Conservation (phyloP, 805 yeast species). For the Saccharomyces eubayanus region DNA sequence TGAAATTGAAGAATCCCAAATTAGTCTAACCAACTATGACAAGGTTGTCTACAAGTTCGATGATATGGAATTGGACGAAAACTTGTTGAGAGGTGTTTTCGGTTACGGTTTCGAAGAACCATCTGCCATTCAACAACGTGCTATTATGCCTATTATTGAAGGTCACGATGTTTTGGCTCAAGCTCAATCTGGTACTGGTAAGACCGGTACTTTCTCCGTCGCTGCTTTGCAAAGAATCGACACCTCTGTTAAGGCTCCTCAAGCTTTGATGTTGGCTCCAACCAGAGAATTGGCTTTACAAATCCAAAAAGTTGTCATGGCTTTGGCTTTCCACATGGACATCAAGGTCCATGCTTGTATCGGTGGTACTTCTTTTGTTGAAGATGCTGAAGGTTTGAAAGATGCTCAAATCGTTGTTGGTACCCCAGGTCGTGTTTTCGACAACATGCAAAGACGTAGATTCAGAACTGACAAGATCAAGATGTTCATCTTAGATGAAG, state of each 20-base stretch:
- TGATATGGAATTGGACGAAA: slow-evolving; percentile 67
- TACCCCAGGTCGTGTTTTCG: slow-evolving; percentile 96
- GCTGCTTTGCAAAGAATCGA: slow-evolving; percentile 71
- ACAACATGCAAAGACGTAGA: slow-evolving; percentile 86
- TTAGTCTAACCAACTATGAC: slow-evolving; percentile 87
- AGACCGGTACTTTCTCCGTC: slow-evolving; percentile 95
- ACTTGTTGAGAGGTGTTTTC: slow-evolving; percentile 55
- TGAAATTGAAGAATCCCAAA: slow-evolving; percentile 73
- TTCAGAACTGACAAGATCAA: slow-evolving; percentile 76
- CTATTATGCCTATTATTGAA: slow-evolving; percentile 86
- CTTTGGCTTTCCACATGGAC: slow-evolving; percentile 85
- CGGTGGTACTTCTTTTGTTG: slow-evolving; percentile 89
- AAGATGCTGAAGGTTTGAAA: slow-evolving; percentile 77
- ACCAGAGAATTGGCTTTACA: slow-evolving; percentile 96
- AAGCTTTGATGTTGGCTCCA: slow-evolving; percentile 92
- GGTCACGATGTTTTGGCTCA: slow-evolving; percentile 96
- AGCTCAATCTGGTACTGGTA: slow-evolving; percentile 99
- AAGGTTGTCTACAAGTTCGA: slow-evolving; percentile 74
- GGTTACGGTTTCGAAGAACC: slow-evolving; percentile 94
- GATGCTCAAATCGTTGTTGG: slow-evolving; percentile 90
- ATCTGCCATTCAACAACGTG: slow-evolving; percentile 95
- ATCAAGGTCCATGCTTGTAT: slow-evolving; percentile 92
- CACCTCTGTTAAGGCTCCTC: slow-evolving; percentile 62
- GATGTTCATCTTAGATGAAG: slow-evolving; percentile 95
- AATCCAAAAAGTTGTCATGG: slow-evolving; percentile 86